Percentiles rank a stretch among this genome's conserved stretches.
phyloP scores from a whole-genome alignment of 192 early-diverging fungal genomes.

The Coemansia sp. region DNA sequence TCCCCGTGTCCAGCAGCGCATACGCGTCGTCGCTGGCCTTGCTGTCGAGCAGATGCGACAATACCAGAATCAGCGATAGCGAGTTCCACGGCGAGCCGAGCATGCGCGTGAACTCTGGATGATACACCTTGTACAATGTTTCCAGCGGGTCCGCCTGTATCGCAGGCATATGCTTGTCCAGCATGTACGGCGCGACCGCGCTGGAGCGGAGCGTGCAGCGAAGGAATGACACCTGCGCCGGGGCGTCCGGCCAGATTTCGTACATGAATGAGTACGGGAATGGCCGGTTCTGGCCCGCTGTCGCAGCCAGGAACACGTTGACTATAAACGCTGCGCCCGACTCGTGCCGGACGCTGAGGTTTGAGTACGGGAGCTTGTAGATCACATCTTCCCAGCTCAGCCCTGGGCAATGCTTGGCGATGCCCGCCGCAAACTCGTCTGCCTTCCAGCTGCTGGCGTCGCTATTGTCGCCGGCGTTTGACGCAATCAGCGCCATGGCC shows the following conservation, averaged over 20 bases:
- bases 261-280: constrained; percentile 49
- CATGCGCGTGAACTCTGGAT: constrained; percentile 35
- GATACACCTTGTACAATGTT: constrained; percentile 41
- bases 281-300: constrained; percentile 28
- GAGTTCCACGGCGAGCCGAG: constrained; percentile 49
- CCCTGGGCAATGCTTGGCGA: constrained; percentile 16
- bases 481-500: constrained; percentile 37
- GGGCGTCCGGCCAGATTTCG: constrained; percentile 44
- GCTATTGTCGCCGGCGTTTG: constrained; percentile 9
- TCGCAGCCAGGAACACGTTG: constrained; percentile 26
- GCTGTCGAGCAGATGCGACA: constrained; percentile 45
- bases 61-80: constrained; percentile 41
- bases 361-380: constrained; percentile 31
- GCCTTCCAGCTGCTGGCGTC: constrained; percentile 20
- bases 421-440: constrained; percentile 26
- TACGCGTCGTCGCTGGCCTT: constrained; percentile 39
- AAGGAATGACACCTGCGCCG: constrained; percentile 38
- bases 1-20: constrained; percentile 35
- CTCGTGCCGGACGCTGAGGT: constrained; percentile 28
- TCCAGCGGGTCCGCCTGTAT: constrained; percentile 36
- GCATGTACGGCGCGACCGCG: constrained; percentile 15
- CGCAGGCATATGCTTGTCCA: constrained; percentile 47
- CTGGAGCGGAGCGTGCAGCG: constrained; percentile 21
- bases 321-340: constrained; percentile 37
- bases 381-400: constrained; percentile 48